phyloP scores from a whole-genome alignment of 345 rosid species.

The Gynandropsis gynandra region DNA sequence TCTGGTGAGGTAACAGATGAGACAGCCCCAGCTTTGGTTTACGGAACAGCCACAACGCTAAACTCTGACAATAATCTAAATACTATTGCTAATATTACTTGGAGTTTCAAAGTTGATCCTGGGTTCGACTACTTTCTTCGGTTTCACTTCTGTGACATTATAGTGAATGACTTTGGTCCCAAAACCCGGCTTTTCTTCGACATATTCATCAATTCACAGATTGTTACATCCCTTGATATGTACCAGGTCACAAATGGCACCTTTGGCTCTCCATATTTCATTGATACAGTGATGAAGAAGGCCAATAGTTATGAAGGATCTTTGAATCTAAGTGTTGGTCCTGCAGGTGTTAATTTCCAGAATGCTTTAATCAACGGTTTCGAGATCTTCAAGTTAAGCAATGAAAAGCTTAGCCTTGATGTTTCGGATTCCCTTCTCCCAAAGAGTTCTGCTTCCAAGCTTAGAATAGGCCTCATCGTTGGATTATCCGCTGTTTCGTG shows the following conservation, averaged over 20 bases:
- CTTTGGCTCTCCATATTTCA: constrained; percentile 47
- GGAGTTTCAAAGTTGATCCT: constrained; percentile 57
- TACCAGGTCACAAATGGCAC: constrained; percentile 20
- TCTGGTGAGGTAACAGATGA: constrained; percentile 31
- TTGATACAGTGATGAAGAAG: constrained; percentile 47
- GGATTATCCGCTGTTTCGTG: constrained; percentile 34
- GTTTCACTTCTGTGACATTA: constrained; percentile 70
- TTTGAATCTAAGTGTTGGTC: constrained; percentile 54
- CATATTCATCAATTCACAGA: constrained; percentile 48
- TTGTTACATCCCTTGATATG: constrained; percentile 47
- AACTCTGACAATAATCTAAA: constrained; percentile 24
- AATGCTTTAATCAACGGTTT: constrained; percentile 51
- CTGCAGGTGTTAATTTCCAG: constrained; percentile 19
- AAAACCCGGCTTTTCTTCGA: constrained; percentile 26
- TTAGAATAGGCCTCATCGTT: constrained; percentile 23
- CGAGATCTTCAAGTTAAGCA: constrained; percentile 59
- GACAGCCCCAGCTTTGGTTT: constrained; percentile 56
- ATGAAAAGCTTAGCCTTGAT: constrained; percentile 42
- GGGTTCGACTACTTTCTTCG: constrained; percentile 63
- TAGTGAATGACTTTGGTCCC: constrained; percentile 16
- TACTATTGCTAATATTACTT: constrained; percentile 48
- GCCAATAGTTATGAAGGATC: neutral
- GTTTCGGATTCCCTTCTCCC: constrained; percentile 25
- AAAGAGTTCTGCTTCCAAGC: constrained; percentile 17
- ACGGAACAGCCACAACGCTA: constrained; percentile 65